Percentiles rank a stretch among this genome's conserved stretches.
Conservation (phyloP, 768 basidiomycete species). For the Agaricus blazei region DNA sequence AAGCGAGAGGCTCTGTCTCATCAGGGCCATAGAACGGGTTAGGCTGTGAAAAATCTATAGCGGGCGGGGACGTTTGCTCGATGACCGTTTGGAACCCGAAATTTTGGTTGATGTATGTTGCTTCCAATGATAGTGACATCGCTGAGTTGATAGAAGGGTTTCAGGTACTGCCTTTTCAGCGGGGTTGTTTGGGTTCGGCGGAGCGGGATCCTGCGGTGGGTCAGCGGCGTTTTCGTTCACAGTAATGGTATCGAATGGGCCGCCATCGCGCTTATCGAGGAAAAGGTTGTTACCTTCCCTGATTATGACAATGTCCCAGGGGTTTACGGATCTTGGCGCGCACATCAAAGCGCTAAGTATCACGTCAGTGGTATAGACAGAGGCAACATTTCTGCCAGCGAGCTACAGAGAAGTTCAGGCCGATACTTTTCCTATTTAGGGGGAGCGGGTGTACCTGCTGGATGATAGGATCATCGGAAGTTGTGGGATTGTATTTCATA, state of each 20-base stretch:
- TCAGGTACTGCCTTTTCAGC: conserved; percentile 65
- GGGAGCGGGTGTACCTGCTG: conserved; percentile 58
- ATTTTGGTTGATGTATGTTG: conserved; percentile 98
- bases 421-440: conserved; percentile 2
- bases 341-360: conserved; percentile 97
- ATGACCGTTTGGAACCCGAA: conserved; percentile 94
- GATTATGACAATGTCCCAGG: conserved; percentile 97
- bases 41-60: conserved; percentile 74
- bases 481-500: conserved; percentile 96
- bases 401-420: conserved; percentile 41
- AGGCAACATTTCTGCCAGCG: conserved; percentile 74
- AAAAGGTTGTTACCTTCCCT: conserved; percentile 91
- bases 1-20: conserved; percentile 92
- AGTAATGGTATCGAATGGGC: conserved; percentile 94
- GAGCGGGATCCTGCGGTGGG: conserved; percentile 79
- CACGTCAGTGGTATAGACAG: conserved; percentile 90
- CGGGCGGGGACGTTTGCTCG: conserved; percentile 56
- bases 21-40: conserved; percentile 96
- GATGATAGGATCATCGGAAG: conserved; percentile 96
- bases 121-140: conserved; percentile 90
- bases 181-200: conserved; percentile 76
- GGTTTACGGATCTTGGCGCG: conserved; percentile 90
- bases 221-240: conserved; percentile 99
- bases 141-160: conserved; percentile 85
- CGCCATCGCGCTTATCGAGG: conserved; percentile 97